Base-by-base conservation (phyloP, 2,329 filamentous ascomycete genomes). In the Dactylonectria estremocensis region DNA sequence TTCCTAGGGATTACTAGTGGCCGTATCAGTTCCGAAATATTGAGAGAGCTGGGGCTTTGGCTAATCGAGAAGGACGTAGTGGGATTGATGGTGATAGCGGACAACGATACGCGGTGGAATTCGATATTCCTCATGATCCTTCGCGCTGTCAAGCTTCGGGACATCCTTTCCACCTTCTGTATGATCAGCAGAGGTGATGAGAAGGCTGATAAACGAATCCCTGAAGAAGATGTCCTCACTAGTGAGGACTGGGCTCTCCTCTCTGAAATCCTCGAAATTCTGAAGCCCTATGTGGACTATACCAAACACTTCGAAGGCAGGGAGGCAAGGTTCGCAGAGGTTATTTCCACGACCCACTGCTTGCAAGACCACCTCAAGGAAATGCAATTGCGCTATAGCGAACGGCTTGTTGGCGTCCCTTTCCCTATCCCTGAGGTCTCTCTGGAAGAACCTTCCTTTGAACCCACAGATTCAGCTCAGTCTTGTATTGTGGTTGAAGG, bases 91-190 rank as follows among this genome's bases (percentile, higher is more conserved):
- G 35, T 40, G 35, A 40, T 40, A 13, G 35, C 35, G 16, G 48
- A 50, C 14, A n/a, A 14, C 7, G 48, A 50, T 11, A n/a, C 14
- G 13, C n/a, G 40, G 22, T 58, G 55, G 55, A 58, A 37, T 11
- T 49, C 56, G 16, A 40, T 22, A 10, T 49, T 48, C 20, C 22
- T 49, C 10, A 59, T 59, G 56, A 22, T 59, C n/a, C 40, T 48
- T n/a, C 43, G 56, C 5, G 56, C 56, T 16, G 9, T 59, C 13
- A 20, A 33, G 13, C 11, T 48, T 16, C 16, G 33, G 43, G n/a
- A 13, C 10, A 40, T 35, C 9, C 4, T 59, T 16, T 24, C 46
- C n/a, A 22, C 13, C 43, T 59, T 59, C 16, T 48, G 28, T 28
- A 28, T 14, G 11, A 24, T 28, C 28, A 59, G 13, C n/a, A 18